Conservation (phyloP, 2,329 filamentous ascomycete genomes). For the Pseudopithomyces chartarum region DNA sequence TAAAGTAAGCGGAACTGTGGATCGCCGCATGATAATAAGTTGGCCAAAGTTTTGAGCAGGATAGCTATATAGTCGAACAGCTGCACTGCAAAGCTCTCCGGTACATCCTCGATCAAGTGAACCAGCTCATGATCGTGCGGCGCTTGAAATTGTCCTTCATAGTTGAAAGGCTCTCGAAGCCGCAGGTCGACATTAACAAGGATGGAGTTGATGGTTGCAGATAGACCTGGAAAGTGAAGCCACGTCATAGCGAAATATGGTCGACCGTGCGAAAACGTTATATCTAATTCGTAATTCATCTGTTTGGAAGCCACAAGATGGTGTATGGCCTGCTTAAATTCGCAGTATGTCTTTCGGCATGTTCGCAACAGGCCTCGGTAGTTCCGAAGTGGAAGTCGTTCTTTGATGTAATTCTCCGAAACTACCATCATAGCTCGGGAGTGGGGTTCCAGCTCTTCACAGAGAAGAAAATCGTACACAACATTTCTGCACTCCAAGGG, state of each 20-base stretch:
- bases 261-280: constrained; percentile 39
- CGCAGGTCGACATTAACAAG: constrained; percentile 36
- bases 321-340: constrained; percentile 34
- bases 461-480: constrained; percentile 34
- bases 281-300: constrained; percentile 31
- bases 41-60: constrained; percentile 33
- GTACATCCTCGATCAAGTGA: constrained; percentile 30
- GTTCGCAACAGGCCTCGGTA: constrained; percentile 33
- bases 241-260: constrained; percentile 38
- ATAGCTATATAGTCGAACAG: constrained; percentile 40
- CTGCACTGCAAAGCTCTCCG: constrained; percentile 32
- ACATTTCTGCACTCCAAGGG: constrained; percentile 35
- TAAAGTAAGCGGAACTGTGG: constrained; percentile 28
- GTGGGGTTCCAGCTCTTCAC: constrained; percentile 24
- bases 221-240: constrained; percentile 33
- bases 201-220: constrained; percentile 33
- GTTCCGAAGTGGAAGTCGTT: constrained; percentile 31
- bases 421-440: constrained; percentile 38
- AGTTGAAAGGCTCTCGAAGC: constrained; percentile 31
- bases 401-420: constrained; percentile 32
- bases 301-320: constrained; percentile 32
- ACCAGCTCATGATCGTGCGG: constrained; percentile 32
- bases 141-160: constrained; percentile 11
- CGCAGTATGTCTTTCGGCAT: constrained; percentile 28
- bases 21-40: constrained; percentile 26